Percentiles rank a stretch among this genome's conserved stretches.
Conservation (phyloP, 495 filamentous ascomycete species). For the Daldinia childiae region DNA sequence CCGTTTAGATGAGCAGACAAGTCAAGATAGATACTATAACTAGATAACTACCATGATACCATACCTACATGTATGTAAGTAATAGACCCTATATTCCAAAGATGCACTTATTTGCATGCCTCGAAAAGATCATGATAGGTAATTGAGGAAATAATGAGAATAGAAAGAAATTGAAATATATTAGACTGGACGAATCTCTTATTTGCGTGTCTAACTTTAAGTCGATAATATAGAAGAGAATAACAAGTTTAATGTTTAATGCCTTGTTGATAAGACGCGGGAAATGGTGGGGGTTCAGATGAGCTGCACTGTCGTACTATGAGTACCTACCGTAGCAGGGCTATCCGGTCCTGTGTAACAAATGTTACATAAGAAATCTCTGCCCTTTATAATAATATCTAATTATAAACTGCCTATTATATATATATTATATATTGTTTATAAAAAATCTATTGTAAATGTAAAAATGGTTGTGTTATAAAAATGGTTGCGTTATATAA, state of each 20-base stretch:
- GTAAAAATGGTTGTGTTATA: no score
- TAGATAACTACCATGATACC: no score
- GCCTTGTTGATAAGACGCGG: conserved; percentile 1
- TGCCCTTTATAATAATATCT: no score
- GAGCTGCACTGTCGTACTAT: background rate
- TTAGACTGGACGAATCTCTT: background rate
- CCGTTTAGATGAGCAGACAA: background rate
- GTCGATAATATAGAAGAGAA: background rate
- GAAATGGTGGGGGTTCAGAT: background rate
- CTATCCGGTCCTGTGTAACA: no score
- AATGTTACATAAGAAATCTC: no score
- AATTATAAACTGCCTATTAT: no score
- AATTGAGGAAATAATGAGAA: background rate
- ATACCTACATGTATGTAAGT: no score
- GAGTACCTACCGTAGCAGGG: no score
- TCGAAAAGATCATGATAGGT: background rate
- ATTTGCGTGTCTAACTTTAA: background rate
- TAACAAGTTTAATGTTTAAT: background rate
- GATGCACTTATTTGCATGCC: background rate
- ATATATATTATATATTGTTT: no score
- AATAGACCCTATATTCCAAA: no score
- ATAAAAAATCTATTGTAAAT: no score
- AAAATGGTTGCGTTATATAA: no score
- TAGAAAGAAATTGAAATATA: background rate
- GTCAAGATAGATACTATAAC: background rate